These are phyloP conservation scores for Angomonas deanei DNA, from an alignment of 208 protist species.

Conservation along the genomic window DNA sequence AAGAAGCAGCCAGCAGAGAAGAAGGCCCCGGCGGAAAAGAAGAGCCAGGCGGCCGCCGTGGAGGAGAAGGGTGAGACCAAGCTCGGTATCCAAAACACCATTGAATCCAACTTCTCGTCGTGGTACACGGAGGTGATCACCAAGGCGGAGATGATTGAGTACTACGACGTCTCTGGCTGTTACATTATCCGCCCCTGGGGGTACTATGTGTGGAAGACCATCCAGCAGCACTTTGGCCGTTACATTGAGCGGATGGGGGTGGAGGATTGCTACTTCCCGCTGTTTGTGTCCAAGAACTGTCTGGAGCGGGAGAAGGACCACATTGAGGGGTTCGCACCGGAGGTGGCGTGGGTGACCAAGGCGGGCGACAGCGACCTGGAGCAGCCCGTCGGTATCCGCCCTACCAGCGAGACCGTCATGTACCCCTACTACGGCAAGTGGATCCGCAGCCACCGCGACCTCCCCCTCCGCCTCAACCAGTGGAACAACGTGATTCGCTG, in stretches of 20 bases:
- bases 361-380: constrained; percentile 83
- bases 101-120: constrained; percentile 91
- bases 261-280: constrained; percentile 97
- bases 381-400: constrained; percentile 97
- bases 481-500: constrained; percentile 99
- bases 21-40: constrained; percentile 21
- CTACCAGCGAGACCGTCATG: constrained; percentile 99
- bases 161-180: constrained; percentile 99
- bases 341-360: constrained; percentile 93
- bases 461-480: constrained; percentile 97
- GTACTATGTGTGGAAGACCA: constrained; percentile 96
- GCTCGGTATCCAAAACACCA: constrained; percentile 85
- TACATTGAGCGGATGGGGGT: constrained; percentile 93
- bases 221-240: constrained; percentile 81
- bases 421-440: constrained; percentile 97
- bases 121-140: constrained; percentile 98
- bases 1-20: constrained; percentile 13
- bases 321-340: constrained; percentile 98
- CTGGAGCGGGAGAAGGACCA: constrained; percentile 97
- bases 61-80: constrained; percentile 45
- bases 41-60: constrained; percentile 16
- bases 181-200: constrained; percentile 98
- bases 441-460: constrained; percentile 97
- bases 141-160: constrained; percentile 98
- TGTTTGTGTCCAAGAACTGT: constrained; percentile 96